Conservation (phyloP, 345 rosid genomes). For the Brassica rapa region DNA sequence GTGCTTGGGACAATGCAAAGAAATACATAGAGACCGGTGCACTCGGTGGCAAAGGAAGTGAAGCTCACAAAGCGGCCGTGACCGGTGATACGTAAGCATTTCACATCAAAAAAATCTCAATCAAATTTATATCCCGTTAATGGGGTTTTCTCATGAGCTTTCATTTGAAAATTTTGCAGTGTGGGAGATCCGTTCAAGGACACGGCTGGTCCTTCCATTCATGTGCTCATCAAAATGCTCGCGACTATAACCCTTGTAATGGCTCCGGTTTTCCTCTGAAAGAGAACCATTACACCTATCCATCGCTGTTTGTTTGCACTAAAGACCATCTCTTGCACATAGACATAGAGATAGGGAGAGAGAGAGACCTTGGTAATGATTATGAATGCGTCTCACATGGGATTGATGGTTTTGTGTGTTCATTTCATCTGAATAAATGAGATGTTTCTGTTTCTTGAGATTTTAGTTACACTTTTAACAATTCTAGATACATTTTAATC, state of each 20-base stretch:
- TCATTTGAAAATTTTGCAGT: slow-evolving; percentile 49
- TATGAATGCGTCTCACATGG: slow-evolving; percentile 26
- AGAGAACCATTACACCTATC: slow-evolving; percentile 1
- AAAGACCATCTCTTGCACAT: slow-evolving; percentile 39
- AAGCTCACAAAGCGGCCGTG: slow-evolving; percentile 92
- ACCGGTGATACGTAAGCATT: slow-evolving; percentile 95
- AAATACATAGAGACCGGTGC: slow-evolving; percentile 96
- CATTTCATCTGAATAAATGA: slow-evolving; percentile 31
- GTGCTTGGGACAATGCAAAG: slow-evolving; percentile 99
- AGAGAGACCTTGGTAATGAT: slow-evolving; percentile 19
- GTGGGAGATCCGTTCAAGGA: slow-evolving; percentile 99
- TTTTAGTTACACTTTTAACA: slow-evolving; percentile 15
- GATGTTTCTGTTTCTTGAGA: slow-evolving; percentile 29
- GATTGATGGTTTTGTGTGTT: slow-evolving; percentile 37
- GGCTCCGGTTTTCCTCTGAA: slow-evolving; percentile 86
- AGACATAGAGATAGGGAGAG: slow-evolving; percentile 29
- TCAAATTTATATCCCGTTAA: not conserved
- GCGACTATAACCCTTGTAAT: slow-evolving; percentile 95
- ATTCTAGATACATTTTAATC: slow-evolving; percentile 26
- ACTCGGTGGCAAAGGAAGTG: slow-evolving; percentile 98
- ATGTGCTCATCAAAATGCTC: slow-evolving; percentile 77
- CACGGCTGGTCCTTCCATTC: slow-evolving; percentile 95
- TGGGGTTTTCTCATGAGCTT: not conserved
- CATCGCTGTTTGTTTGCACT: not conserved
- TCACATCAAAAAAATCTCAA: not conserved